Evolutionary conservation across 2,329 filamentous ascomycete species (phyloP).

Genomic region (Chrysoporthe puriensis): DNA sequence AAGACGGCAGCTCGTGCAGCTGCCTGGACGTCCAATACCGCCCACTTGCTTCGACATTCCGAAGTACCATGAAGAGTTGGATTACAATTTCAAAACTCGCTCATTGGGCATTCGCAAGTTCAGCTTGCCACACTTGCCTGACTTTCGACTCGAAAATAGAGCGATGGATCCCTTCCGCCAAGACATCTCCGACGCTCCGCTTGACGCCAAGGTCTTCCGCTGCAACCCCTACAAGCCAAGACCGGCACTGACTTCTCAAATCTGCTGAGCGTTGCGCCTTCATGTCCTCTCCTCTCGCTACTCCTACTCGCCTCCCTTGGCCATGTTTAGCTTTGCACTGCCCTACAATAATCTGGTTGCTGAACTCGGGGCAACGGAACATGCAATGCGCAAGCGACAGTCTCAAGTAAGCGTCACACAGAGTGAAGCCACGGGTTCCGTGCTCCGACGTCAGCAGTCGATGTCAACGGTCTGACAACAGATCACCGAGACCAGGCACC

Average conservation of each 20-base stretch:
- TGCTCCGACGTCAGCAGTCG: background rate
- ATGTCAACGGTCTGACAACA: background rate
- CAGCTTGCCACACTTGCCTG: constrained; percentile 6
- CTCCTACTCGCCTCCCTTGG: background rate
- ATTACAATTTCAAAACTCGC: background rate
- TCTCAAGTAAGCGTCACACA: background rate
- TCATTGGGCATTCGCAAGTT: background rate
- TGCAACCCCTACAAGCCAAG: constrained; percentile 11
- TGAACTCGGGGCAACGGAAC: background rate
- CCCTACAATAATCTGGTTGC: background rate
- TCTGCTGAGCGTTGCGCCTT: background rate
- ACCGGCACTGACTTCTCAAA: background rate
- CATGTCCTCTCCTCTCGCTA: too few relatives aligned
- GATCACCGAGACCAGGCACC: constrained; percentile 52
- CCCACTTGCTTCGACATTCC: background rate
- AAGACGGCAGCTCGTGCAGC: background rate
- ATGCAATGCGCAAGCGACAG: background rate
- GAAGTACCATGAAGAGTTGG: background rate
- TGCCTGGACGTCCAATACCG: background rate
- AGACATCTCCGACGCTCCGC: constrained; percentile 1
- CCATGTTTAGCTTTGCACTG: constrained; percentile 5
- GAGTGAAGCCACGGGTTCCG: background rate
- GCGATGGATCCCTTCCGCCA: background rate
- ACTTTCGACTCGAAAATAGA: background rate
- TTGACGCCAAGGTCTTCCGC: constrained; percentile 12